Evolutionary conservation across 1,284 basidiomycete genomes (phyloP), one percentile per base, ranked within the genome.

Genomic region (Ceratobasidium sp.): DNA sequence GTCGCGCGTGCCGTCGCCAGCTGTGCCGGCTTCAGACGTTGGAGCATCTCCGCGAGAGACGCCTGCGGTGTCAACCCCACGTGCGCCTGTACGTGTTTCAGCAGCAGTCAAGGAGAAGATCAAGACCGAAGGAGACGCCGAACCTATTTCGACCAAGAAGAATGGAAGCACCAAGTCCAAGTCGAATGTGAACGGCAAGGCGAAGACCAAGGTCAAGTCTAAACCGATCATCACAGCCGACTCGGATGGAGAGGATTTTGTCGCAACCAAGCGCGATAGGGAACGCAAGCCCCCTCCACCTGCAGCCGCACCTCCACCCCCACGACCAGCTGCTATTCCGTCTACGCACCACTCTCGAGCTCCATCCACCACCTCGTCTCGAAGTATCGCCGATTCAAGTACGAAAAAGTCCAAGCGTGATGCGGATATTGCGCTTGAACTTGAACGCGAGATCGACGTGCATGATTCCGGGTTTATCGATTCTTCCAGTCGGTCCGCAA

Each of bases 171-270:
- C 43, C 57, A 69, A 69, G 37, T 69, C 67, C 54, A 61, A 59
- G 22, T 9, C 57, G 54, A 43, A 43, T 19, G 44, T 17, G 19
- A 61, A 61, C 29, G 56, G 69, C 54, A 71, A 71, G 69, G 57
- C 46, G n/a, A 71, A 71, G 56, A 43, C 69, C 69, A 71, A 71
- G 25, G 19, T 61, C 56, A 71, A 71, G 69, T 71, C 69, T 43
- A 71, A 71, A 25, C 56, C 69, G 56, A 71, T 71, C 22, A 71
- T 71, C 19, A 59, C 69, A 3, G 69, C 40, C 9, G 69, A 71
- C 29, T 71, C 69, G 43, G 69, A 71, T 44, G 69, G 69, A 2
- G 69, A 71, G 57, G 69, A 71, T 32, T 71, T 71, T 71, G 69
- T 71, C 1, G 29, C 65, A 19, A 46, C 69, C 43, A 57, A 57